Percentiles rank a stretch among this genome's conserved stretches.
Evolutionary conservation across 805 yeast species (phyloP).

Genomic region (Pichia ethanolica): DNA sequence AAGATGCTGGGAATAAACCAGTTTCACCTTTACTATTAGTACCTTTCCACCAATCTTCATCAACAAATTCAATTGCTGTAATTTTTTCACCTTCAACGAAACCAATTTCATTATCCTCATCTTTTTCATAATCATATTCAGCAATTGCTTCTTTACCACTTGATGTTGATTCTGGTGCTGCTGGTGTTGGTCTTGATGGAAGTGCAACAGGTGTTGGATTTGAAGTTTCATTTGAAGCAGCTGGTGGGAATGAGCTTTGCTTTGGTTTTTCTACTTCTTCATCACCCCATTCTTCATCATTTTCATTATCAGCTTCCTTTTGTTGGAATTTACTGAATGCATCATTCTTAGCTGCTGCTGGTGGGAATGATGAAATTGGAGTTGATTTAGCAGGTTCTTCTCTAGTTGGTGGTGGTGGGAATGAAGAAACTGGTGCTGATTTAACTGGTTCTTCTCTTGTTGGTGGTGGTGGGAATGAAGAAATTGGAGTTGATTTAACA

Average conservation of each 20-base stretch:
- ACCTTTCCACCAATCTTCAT: constrained; percentile 65
- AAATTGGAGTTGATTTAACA: neutral
- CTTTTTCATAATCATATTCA: constrained; percentile 70
- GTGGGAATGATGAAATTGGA: constrained; percentile 11
- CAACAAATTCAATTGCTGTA: constrained; percentile 59
- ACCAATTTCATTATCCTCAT: constrained; percentile 68
- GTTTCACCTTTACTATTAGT: constrained; percentile 33
- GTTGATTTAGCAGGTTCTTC: neutral
- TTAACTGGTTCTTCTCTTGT: constrained; percentile 8
- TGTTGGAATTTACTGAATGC: constrained; percentile 14
- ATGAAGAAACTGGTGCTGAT: constrained; percentile 4
- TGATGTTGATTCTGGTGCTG: constrained; percentile 8
- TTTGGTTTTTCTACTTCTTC: constrained; percentile 14
- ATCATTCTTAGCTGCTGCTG: constrained; percentile 4
- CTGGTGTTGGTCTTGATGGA: constrained; percentile 7
- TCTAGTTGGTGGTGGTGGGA: constrained; percentile 8
- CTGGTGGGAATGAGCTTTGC: neutral
- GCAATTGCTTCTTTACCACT: constrained; percentile 52
- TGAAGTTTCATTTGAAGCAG: constrained; percentile 3
- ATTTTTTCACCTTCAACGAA: constrained; percentile 62
- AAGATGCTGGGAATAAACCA: constrained; percentile 53
- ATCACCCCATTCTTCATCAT: constrained; percentile 9
- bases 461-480: constrained; percentile 13
- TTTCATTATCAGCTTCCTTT: constrained; percentile 19
- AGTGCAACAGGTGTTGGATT: constrained; percentile 10